Base-by-base conservation (phyloP, 2,329 filamentous ascomycete genomes). In the Dactylellina leptospora region DNA sequence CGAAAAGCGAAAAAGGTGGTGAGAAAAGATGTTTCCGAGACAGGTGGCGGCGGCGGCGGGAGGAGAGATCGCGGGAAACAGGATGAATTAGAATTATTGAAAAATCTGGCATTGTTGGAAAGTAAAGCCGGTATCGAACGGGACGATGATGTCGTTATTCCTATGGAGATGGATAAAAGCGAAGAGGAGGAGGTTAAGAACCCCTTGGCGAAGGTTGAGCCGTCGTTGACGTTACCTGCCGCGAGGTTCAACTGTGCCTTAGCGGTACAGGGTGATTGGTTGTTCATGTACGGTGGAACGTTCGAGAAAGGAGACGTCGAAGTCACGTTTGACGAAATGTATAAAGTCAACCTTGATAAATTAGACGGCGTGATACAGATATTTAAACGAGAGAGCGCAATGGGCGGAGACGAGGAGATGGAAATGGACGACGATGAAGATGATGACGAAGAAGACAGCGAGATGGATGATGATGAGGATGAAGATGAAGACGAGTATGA, bases 281-380 rank as follows among this genome's bases (percentile, higher is more conserved):
- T 97, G 0, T 99, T 93, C 81, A 91, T 97, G 59, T 97, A 96
- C 77, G 93, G 95, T 27, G 95, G 95, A 16, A 99, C 93, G 0
- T 97, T 90, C 77, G 95, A 99, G 78, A 95, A 96, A 78, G 93
- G 91, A 16, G 95, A 99, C 77, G 86, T 91, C 20, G 95, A 99
- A 80, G 96, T 90, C 77, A 97, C 93, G 0, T 96, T 97, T 80
- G 93, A 97, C 76, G 95, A 99, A 77, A 84, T 99, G 80, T 96
- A 96, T 81, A 89, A 92, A 1, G 88, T 97, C 70, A 92, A 99
- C 77, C 83, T 99, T n/a, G 93, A 90, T 70, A 97, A 96, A 80
- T 84, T 99, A 72, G 92, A 97, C 76, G 95, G 95, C 2, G 93
- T 95, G 75, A 93, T 92, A 79, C 90, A 97, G 80, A 86, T 97